phyloP scores from a whole-genome alignment of 805 yeast genomes.

The Yarrowia yakushimensis region DNA sequence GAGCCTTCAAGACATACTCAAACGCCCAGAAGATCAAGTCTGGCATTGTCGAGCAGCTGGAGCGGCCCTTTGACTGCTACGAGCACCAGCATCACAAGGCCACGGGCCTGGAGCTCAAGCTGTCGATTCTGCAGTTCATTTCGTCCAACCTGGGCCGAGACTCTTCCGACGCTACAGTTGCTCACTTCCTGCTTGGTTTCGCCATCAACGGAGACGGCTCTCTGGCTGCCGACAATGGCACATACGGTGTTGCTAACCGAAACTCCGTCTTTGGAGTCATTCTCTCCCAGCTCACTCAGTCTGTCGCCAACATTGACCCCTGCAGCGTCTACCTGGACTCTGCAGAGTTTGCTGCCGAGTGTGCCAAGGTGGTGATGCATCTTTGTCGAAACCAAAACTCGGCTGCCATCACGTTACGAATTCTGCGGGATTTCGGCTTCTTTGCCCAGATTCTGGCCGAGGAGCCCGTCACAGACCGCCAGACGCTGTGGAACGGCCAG shows the following conservation, averaged over 20 bases:
- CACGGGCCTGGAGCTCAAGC: conserved; percentile 46
- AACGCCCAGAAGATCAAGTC: conserved; percentile 72
- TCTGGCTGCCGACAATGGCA: conserved; percentile 44
- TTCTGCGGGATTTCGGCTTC: conserved; percentile 51
- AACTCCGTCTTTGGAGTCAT: conserved; percentile 57
- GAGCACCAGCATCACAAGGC: conserved; percentile 36
- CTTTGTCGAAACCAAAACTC: conserved; percentile 58
- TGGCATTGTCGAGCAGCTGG: conserved; percentile 67
- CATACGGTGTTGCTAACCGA: conserved; percentile 52
- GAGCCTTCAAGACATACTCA: conserved; percentile 69
- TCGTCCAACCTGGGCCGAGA: conserved; percentile 45
- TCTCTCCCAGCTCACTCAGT: conserved; percentile 47
- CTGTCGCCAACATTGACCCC: conserved; percentile 43
- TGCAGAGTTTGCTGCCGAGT: conserved; percentile 53
- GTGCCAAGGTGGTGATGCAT: conserved; percentile 60
- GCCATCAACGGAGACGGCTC: conserved; percentile 50
- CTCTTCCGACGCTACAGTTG: conserved; percentile 48
- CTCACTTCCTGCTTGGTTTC: conserved; percentile 80
- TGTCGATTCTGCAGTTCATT: conserved; percentile 58
- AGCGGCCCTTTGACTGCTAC: conserved; percentile 37
- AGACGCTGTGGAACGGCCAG: conserved; percentile 55
- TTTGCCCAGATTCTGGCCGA: conserved; percentile 50
- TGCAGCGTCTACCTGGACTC: conserved; percentile 50
- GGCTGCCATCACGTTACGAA: conserved; percentile 48
- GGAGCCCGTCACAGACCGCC: conserved; percentile 53